Conservation (phyloP, 768 basidiomycete species). For the Pulveroboletus sp. region DNA sequence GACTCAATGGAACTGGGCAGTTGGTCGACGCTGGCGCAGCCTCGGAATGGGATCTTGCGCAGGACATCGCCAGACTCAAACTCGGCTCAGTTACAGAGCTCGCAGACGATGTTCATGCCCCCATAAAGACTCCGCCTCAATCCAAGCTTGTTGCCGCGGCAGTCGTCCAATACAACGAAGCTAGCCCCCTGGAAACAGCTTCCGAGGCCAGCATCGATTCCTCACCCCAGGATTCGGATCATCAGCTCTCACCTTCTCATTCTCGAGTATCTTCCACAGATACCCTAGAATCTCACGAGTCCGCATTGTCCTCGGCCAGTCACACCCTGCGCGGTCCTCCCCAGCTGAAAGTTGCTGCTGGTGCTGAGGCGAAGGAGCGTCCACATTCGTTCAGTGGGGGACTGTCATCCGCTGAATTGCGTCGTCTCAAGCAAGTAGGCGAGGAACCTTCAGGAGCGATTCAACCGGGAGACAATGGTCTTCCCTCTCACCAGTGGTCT, state of each 20-base stretch:
- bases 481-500: conserved; percentile 46
- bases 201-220: conserved; percentile 70
- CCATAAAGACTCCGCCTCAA: conserved; percentile 66
- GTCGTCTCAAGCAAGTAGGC: conserved; percentile 68
- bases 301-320: conserved; percentile 45
- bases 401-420: conserved; percentile 66
- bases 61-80: conserved; percentile 69
- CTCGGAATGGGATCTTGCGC: conserved; percentile 66
- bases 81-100: conserved; percentile 52
- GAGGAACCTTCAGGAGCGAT: conserved; percentile 34
- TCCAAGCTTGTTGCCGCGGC: conserved; percentile 49
- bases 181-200: conserved; percentile 68
- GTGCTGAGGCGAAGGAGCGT: conserved; percentile 63
- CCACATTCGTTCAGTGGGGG: conserved; percentile 82
- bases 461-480: conserved; percentile 34
- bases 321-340: conserved; percentile 53
- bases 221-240: conserved; percentile 65
- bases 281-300: conserved; percentile 58
- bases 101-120: conserved; percentile 44
- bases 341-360: conserved; percentile 48
- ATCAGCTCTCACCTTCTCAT: conserved; percentile 62
- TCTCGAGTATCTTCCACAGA: conserved; percentile 83
- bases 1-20: conserved; percentile 58
- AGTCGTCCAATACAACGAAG: conserved; percentile 55
- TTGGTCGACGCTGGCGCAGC: conserved; percentile 50